Conservation (phyloP, 2,329 filamentous ascomycete species). For the Hymenoscyphus repandus region DNA sequence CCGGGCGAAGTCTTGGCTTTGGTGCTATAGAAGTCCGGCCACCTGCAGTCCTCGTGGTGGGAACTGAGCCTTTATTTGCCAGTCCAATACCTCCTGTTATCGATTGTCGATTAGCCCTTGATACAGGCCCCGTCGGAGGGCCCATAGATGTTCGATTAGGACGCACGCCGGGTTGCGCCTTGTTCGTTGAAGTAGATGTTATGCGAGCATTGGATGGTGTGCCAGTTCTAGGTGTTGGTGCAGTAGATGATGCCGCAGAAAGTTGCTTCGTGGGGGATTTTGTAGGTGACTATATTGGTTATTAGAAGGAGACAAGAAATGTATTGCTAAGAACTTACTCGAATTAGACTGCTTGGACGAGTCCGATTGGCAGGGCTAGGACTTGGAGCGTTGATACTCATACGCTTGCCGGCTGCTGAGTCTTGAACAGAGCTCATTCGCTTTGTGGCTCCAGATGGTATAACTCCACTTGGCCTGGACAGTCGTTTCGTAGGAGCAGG, state of each 20-base stretch:
- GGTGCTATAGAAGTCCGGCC: conserved; percentile 25
- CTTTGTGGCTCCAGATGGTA: conserved; percentile 28
- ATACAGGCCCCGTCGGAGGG: conserved; percentile 43
- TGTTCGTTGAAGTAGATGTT: conserved; percentile 36
- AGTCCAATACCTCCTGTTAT: conserved; percentile 31
- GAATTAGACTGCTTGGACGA: conserved; percentile 50
- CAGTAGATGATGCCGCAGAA: conserved; percentile 47
- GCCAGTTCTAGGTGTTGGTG: conserved; percentile 55
- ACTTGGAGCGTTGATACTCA: conserved; percentile 67
- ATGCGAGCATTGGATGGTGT: conserved; percentile 54
- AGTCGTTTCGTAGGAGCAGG: conserved; percentile 30
- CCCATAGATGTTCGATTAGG: conserved; percentile 61
- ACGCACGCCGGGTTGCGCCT: conserved; percentile 51
- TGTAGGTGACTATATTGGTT: conserved; percentile 56
- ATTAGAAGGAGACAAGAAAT: conserved; percentile 20
- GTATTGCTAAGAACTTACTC: conserved; percentile 39
- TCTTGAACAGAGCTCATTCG: conserved; percentile 45
- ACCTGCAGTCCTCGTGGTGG: conserved; percentile 15
- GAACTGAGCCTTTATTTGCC: conserved; percentile 24
- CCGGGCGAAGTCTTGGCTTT: conserved; percentile 27
- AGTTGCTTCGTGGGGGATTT: conserved; percentile 78
- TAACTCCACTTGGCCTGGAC: conserved; percentile 42
- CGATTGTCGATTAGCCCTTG: conserved; percentile 35
- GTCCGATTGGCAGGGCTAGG: conserved; percentile 63
- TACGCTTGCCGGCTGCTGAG: conserved; percentile 52